Evolutionary conservation across 805 yeast species (phyloP).

Genomic region (Blastobotrys terrestris): DNA sequence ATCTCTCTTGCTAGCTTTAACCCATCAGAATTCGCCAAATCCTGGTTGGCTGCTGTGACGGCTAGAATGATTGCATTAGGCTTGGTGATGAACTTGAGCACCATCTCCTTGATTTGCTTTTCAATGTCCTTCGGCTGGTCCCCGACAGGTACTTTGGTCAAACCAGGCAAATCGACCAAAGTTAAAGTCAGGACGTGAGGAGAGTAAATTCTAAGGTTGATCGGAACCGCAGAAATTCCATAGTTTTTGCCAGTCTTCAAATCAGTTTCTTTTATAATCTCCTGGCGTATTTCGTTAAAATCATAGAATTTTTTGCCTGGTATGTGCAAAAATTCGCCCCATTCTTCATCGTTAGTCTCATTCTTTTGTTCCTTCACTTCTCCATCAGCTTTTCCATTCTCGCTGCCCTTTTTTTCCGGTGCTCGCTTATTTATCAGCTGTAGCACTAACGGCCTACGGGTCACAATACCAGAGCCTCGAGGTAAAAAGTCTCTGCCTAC

Average conservation of each 20-base stretch:
- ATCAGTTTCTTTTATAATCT: constrained; percentile 87
- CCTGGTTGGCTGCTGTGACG: constrained; percentile 94
- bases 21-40: constrained; percentile 95
- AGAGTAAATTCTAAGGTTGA: constrained; percentile 86
- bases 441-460: constrained; percentile 76
- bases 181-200: constrained; percentile 94
- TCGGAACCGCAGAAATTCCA: constrained; percentile 90
- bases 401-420: constrained; percentile 7
- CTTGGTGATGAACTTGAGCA: constrained; percentile 85
- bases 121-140: constrained; percentile 98
- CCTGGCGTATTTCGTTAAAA: constrained; percentile 82
- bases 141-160: constrained; percentile 97
- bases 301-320: constrained; percentile 85
- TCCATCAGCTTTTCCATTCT: constrained; percentile 11
- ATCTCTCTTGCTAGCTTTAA: constrained; percentile 94
- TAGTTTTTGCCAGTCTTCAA: constrained; percentile 63
- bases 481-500: constrained; percentile 91
- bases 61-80: constrained; percentile 95
- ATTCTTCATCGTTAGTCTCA: constrained; percentile 46
- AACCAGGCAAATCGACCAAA: constrained; percentile 93
- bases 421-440: constrained; percentile 68
- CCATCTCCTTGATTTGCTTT: constrained; percentile 85
- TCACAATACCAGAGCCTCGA: constrained; percentile 85
- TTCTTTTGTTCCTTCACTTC: constrained; percentile 13
- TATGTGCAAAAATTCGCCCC: constrained; percentile 96